Evolutionary conservation across 441 rosid species (phyloP).

Genomic region (Flueggea neowawraea): DNA sequence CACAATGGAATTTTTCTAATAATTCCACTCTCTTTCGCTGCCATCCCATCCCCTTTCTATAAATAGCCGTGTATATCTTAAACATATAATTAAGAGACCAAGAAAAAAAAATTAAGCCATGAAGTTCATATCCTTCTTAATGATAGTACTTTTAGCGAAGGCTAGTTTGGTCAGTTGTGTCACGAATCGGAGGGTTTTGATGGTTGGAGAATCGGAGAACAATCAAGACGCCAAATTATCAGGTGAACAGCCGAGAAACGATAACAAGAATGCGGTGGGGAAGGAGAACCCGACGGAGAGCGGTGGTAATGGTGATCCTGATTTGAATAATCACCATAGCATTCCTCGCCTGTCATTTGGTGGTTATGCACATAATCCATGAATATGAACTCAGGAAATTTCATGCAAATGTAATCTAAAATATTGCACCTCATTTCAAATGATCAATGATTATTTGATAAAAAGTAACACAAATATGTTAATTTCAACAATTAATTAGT

Average conservation of each 20-base stretch:
- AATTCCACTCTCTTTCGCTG: background rate
- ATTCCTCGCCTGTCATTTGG: conserved; percentile 32
- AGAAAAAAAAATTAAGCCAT: background rate
- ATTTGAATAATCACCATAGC: conserved; percentile 32
- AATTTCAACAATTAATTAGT: no score
- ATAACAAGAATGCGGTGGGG: background rate
- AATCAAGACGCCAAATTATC: background rate
- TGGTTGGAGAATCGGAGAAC: background rate
- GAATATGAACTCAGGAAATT: background rate
- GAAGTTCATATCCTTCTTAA: conserved; percentile 3
- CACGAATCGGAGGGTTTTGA: conserved; percentile 9
- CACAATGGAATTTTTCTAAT: conserved; percentile 11
- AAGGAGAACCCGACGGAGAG: conserved; percentile 7
- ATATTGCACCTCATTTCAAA: no score
- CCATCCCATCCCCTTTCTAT: background rate
- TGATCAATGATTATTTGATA: no score
- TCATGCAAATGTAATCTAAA: no score
- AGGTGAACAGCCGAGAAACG: background rate
- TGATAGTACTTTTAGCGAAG: conserved; percentile 2
- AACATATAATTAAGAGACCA: background rate
- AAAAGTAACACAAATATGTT: no score
- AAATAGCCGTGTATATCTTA: background rate
- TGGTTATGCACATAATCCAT: conserved; percentile 20
- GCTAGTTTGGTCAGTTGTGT: conserved; percentile 6
- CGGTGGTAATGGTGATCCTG: conserved; percentile 16